Evolutionary conservation across 306 rosid genomes (phyloP), one percentile per base, ranked within the genome.

Genomic region (Oemleria cerasiformis): DNA sequence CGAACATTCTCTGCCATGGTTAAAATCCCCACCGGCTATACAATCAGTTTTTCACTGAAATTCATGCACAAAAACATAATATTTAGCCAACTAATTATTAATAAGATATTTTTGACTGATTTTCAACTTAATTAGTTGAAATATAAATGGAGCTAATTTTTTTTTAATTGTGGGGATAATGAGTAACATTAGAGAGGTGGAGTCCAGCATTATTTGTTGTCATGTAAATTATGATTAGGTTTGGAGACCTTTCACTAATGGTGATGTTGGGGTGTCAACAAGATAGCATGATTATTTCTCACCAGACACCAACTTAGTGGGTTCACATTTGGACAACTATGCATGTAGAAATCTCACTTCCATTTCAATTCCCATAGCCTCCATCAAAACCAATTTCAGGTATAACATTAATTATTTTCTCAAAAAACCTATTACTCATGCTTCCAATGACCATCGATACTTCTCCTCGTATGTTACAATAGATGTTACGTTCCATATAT

Each of bases 1-100:
- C 30, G 70, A 55, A 80, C 86, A 85, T 82, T 80, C 81, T 68
- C 78, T 70, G 78, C 48, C 74, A 56, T 70, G 66, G 61, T 69
- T 19, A 67, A 53, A 53, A 67, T 67, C 67, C 78, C 73, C 62
- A 57, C 61, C 0, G 53, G 61, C 60, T 20, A 30, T 25, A 25
- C 30, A 34, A 67, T 49, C 14, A 34, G 11, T 20, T 48, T 65
- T 54, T 72, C 77, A 59, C 90, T 83, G 78, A 86, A 81, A 63
- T 79, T 65, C 65, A 77, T 48, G 75, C 50, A 8, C 11, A 6
- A 6, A 54, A 34, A 10, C 30, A 30, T 25, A 8, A 44, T 23
- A 63, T 42, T 19, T 5, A 57, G 9, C 49, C 12, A 56, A 36
- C 9, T 53, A 53, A 8, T 17, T 16, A 51, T 51, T 21, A 30